A percentile compares a stretch with the other conserved stretches of the same genome.
phyloP scores from a whole-genome alignment of 2,329 filamentous ascomycete species.

The Diaporthe amygdali region DNA sequence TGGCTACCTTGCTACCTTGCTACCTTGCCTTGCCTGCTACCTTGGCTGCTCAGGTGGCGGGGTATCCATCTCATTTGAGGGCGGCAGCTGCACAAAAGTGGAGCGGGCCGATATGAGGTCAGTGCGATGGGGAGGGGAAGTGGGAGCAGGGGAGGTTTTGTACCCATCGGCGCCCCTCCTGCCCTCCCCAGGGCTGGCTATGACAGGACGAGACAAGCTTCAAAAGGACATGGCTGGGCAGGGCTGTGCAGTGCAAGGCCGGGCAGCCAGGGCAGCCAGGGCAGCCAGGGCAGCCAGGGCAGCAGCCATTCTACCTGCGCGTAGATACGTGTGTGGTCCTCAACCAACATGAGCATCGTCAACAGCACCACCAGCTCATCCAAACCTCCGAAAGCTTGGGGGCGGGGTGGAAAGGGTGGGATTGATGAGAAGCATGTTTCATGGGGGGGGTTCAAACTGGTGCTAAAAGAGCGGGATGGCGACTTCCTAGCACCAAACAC shows the following conservation, averaged over 20 bases:
- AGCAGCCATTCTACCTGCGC: not conserved
- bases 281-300: too few species aligned
- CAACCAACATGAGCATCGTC: not conserved
- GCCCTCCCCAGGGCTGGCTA: too few species aligned
- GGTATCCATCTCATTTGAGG: conserved; percentile 14
- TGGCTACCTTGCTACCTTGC: too few species aligned
- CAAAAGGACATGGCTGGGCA: not conserved
- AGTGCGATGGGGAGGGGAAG: not conserved
- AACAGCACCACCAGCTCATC: not conserved
- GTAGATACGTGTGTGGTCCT: not conserved
- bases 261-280: too few species aligned
- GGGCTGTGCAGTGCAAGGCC: not conserved
- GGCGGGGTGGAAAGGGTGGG: not conserved
- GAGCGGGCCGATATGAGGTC: conserved; percentile 2
- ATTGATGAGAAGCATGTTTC: not conserved
- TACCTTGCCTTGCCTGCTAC: not conserved
- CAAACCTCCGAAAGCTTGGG: not conserved
- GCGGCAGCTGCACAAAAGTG: conserved; percentile 10
- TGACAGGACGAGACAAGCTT: conserved; percentile 8
- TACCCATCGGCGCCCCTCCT: too few species aligned
- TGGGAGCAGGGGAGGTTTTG: not conserved
- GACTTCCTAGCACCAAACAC: not conserved
- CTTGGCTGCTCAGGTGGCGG: not conserved
- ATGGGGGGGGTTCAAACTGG: not conserved
- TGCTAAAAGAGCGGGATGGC: not conserved